Evolutionary conservation across 352 stramenopile genomes (phyloP), one percentile per base, ranked within the genome.

Genomic region (Pythium pectinolyticum): DNA sequence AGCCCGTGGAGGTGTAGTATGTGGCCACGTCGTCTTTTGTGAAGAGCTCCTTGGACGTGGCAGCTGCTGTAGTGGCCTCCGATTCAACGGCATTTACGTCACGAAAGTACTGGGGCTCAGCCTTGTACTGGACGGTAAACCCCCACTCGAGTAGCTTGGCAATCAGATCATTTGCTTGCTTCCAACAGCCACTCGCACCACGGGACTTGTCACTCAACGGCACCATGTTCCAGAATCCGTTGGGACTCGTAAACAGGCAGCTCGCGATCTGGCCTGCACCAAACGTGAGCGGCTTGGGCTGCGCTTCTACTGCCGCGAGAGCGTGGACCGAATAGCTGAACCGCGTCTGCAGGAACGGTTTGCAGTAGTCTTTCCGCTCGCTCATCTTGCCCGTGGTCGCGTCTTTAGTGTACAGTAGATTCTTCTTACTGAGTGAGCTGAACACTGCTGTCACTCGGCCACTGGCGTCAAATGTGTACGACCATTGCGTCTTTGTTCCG

Each of bases 91-190:
- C n/a, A n/a, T 41, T 27, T 5, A 27, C 57, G 8, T 34, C 20
- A 5, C 15, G 50, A 15, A 64, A 64, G 47, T 64, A 64, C 47
- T 64, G 50, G 0, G 47, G 57, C 37, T 57, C 32, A 11, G 57
- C 35, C 47, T 40, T 57, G 46, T 51, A 64, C 8, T 64, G 46
- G 4, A 57, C 24, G 0, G 47, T 57, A 20, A 64, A 64, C 2
- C 57, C 57, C 57, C 57, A 64, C 57, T 64, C 57, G n/a, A 64
- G 57, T 25, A 64, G 57, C 47, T 64, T 64, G 34, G 57, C 47
- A 22, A 64, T 52, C 4, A 57, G 35, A 22, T 57, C 57, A 27
- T 64, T 64, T 2, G 57, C 35, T 5, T 64, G 46, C 57, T 64
- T 64, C 57, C 46, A 56, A 37, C 57, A 64, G 5, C 57, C 57